Base-by-base conservation (phyloP, 2,329 filamentous ascomycete genomes). In the Ascochyta clinopodiicola region DNA sequence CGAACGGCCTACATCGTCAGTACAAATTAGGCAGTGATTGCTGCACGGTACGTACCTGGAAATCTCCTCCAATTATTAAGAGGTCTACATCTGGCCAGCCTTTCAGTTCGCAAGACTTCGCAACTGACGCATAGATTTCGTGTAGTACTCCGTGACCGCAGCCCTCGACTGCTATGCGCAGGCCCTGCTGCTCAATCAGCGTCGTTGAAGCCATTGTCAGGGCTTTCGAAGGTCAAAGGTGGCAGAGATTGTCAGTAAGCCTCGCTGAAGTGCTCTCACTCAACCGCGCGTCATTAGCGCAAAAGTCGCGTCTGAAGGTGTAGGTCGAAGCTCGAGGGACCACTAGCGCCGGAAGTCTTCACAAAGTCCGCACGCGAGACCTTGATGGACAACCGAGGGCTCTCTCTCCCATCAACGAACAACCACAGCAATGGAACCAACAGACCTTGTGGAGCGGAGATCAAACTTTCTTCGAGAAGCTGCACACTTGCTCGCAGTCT, bases 1-100 rank as follows among this genome's bases (percentile, higher is more conserved):
- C 95, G 91, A 34, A 93, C 87, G 37, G 95, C 88, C 88, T 92
- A 27, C 24, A 29, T 34, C 50, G 59, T 75, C 40, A 74, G 63
- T 19, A 52, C 64, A 8, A 13, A 35, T 19, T 10, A 34, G 1
- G 24, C 10, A 3, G 31, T 27, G 22, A 21, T 9, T 42, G 10
- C 6, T 27, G 31, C 19, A 10, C 22, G 2, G 36, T 6, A 31
- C 72, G 31, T 78, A 89, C 89, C 81, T 97, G 92, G 63, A 99
- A 99, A 73, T 99, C 95, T 25, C 95, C 95, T 51, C 94, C 92
- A 67, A 99, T 96, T 69, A 99, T 96, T 63, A 99, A 79, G 10
- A 97, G 78, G 74, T 99, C 95, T 27, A 98, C 86, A 31, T 84
- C 86, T 62, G 89, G 82, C 93, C 94, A 97, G 22, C 84, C 84